Base-by-base conservation (phyloP, 2,329 filamentous ascomycete genomes). In the Colletotrichum trifolii region DNA sequence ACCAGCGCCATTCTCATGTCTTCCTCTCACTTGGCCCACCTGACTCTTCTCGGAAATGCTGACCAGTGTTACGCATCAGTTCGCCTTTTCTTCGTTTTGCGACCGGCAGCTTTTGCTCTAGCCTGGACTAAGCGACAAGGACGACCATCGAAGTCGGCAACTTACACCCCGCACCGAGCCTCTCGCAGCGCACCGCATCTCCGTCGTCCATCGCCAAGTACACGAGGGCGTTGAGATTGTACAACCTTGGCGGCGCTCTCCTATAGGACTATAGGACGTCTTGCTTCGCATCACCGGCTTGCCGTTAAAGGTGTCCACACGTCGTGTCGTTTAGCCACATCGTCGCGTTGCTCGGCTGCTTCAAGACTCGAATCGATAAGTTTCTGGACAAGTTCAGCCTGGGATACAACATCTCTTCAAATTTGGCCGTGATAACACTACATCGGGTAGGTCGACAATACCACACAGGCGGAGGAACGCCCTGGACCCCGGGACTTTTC, bases 121-220 rank as follows among this genome's bases (percentile, higher is more conserved):
- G 17, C 17, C 17, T 25, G 40, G 13, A 48, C 39, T 42, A n/a
- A 8, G 35, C 33, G 25, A 25, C 42, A 50, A 12, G 11, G 15
- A 7, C 12, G n/a, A 60, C 39, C 34, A 45, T n/a, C 25, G 13
- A 33, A 11, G 13, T 45, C 15, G 13, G n/a, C 38, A 15, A 43
- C 9, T 49, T 15, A 49, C n/a, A 15, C 17, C n/a, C 13, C 57
- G 12, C 17, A 12, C 13, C 39, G 10, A 12, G 40, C 5, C 42
- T 35, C 39, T 47, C 10, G 40, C 49, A 36, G 40, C 39, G 35
- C 40, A 53, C 11, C 34, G 58, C 35, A 15, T 36, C 49, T 34
- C 11, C 43, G 8, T 55, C 47, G 52, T 48, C 34, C 46, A 57
- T 54, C 58, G 58, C 63, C 63, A 63, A 63, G 63, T 66, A 66